Base-by-base conservation (phyloP, 2,329 filamentous ascomycete genomes). In the Cordyceps tenuipes region DNA sequence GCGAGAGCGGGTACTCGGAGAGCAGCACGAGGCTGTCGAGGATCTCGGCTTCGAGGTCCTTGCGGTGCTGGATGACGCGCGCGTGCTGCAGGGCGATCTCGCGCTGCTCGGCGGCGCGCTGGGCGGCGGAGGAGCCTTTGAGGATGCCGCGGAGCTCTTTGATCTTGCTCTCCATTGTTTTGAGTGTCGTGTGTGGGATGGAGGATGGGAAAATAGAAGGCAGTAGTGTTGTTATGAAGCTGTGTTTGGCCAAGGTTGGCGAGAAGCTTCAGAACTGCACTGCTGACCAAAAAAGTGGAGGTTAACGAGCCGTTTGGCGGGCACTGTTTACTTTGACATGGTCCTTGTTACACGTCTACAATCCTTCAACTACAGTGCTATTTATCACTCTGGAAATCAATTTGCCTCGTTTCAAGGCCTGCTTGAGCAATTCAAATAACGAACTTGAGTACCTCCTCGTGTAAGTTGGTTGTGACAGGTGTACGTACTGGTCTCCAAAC, bases 31-130 rank as follows among this genome's bases (percentile, higher is more conserved):
- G 84, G 67, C 81, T 80, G 64, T 86, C 80, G 60, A 92, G 79
- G 64, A 97, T 93, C 63, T 85, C 75, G 44, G 82, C 76, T 74
- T 96, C 88, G 64, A 89, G 80, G 53, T 89, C 84, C 72, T 93
- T 95, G 68, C 89, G 89, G 66, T 90, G 81, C 73, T 96, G 89
- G 56, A 97, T 85, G 59, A 90, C 83, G 65, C 82, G 82, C 47
- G 93, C 93, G 77, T 97, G 91, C 68, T 91, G 84, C 62, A 94
- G 76, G 54, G 91, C 93, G 60, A 90, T 81, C 62, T 87, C 82
- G 62, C 77, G 78, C 60, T 76, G 79, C 67, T 76, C 76, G 31
- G 63, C 61, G 44, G 68, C 62, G 55, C 70, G 67, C 44, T 71
- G 67, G 47, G 65, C 46, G 54, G 54, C 61, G 15, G 65, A 59